phyloP scores from a whole-genome alignment of 805 yeast species.

The Kodamaea hsintzibuensis region DNA sequence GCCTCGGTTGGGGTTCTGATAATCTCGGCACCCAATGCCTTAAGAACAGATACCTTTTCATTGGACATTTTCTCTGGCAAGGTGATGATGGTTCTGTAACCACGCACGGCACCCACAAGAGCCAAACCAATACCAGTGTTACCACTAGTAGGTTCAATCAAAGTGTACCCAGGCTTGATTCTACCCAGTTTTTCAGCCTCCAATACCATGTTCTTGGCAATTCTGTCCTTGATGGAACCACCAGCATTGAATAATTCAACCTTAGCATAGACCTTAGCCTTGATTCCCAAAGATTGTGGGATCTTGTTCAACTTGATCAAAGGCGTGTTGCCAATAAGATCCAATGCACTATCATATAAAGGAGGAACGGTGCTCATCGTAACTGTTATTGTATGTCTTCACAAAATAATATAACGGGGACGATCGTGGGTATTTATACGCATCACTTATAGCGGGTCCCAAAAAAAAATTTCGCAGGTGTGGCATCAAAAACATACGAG shows the following conservation, averaged over 20 bases:
- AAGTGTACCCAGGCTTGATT: constrained; percentile 81
- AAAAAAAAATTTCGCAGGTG: constrained; percentile 9
- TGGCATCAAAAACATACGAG: constrained; percentile 4
- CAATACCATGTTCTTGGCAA: constrained; percentile 82
- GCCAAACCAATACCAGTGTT: constrained; percentile 92
- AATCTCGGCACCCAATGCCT: constrained; percentile 88
- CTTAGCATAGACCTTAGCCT: constrained; percentile 71
- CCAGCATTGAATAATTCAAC: constrained; percentile 86
- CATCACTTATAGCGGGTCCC: neutral
- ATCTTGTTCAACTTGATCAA: constrained; percentile 70
- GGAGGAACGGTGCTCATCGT: constrained; percentile 29
- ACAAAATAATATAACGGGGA: neutral
- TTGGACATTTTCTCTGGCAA: constrained; percentile 91
- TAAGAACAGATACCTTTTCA: constrained; percentile 83
- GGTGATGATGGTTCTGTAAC: constrained; percentile 84
- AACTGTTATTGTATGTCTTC: neutral
- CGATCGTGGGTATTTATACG: neutral
- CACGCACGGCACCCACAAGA: constrained; percentile 80
- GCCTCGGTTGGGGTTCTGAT: constrained; percentile 91
- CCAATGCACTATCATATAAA: constrained; percentile 56
- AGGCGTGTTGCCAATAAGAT: constrained; percentile 86
- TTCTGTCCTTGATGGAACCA: constrained; percentile 87
- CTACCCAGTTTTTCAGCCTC: constrained; percentile 78
- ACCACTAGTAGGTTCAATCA: constrained; percentile 89
- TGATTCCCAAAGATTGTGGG: constrained; percentile 74